These are phyloP conservation scores for Phytopythium mirpurense DNA, from an alignment of 352 stramenopile species.

Conservation along the genomic window DNA sequence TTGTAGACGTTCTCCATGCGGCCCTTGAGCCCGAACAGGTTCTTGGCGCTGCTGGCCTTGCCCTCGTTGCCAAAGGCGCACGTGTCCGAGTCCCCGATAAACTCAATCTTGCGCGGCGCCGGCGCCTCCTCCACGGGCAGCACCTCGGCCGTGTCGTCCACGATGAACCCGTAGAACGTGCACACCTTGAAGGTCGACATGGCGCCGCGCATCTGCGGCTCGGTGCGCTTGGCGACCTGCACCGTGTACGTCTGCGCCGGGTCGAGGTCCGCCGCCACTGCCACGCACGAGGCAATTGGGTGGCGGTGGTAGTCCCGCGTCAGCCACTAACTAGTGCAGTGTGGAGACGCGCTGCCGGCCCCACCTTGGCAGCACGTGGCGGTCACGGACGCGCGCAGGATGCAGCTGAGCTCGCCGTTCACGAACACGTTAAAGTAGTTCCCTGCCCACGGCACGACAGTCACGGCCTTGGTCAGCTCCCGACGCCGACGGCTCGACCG, in stretches of 20 bases:
- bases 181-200: slow-evolving; percentile 88
- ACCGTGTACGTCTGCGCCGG: slow-evolving; percentile 50
- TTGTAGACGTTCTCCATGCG: slow-evolving; percentile 89
- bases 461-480: too few species aligned
- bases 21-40: slow-evolving; percentile 82
- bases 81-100: slow-evolving; percentile 82
- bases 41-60: slow-evolving; percentile 62
- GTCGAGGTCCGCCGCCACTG: slow-evolving; percentile 63
- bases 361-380: slow-evolving; percentile 78
- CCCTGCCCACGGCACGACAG: slow-evolving; percentile 19
- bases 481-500: too few species aligned
- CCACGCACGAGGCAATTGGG: background rate
- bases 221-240: slow-evolving; percentile 74
- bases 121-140: slow-evolving; percentile 36
- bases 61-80: slow-evolving; percentile 85
- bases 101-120: slow-evolving; percentile 63
- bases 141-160: slow-evolving; percentile 61
- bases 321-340: too few species aligned
- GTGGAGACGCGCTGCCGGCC: too few species aligned
- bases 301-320: too few species aligned
- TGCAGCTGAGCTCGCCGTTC: slow-evolving; percentile 62
- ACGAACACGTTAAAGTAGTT: slow-evolving; percentile 90
- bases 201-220: slow-evolving; percentile 78
- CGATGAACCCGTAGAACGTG: slow-evolving; percentile 86
- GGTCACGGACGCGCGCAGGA: slow-evolving; percentile 69